Conservation (phyloP, 1,284 basidiomycete species). For the Cutaneotrichosporon curvatum region DNA sequence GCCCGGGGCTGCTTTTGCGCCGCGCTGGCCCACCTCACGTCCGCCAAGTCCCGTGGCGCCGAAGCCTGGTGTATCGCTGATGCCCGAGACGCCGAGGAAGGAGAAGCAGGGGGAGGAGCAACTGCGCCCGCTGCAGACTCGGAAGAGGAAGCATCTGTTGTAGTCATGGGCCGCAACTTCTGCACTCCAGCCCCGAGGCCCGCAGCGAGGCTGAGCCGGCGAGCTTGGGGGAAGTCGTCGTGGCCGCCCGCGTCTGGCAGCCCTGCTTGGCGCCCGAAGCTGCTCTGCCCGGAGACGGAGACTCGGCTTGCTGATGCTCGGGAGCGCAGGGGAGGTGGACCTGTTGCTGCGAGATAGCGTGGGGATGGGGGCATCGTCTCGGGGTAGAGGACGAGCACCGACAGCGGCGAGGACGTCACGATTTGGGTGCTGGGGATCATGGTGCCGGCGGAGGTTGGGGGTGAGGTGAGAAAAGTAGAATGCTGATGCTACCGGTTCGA, state of each 20-base stretch:
- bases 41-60: too few species aligned
- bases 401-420: conserved; percentile 14
- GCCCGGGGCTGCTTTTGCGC: conserved; percentile 11
- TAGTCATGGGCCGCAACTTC: neutral
- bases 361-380: conserved; percentile 23
- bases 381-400: conserved; percentile 31
- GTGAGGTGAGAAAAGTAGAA: too few species aligned
- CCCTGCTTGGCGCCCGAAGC: too few species aligned
- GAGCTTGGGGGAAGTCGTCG: conserved; percentile 14
- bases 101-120: neutral
- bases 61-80: too few species aligned
- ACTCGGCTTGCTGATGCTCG: too few species aligned
- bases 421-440: neutral
- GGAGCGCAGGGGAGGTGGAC: too few species aligned
- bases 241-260: conserved; percentile 1
- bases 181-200: conserved; percentile 29
- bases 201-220: conserved; percentile 34
- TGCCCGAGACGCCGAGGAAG: too few species aligned
- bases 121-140: neutral
- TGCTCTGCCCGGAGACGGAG: too few species aligned
- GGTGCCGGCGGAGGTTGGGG: neutral
- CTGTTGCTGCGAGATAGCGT: too few species aligned
- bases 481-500: too few species aligned
- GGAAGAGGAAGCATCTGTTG: too few species aligned
- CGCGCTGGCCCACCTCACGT: too few species aligned